These are phyloP conservation scores for Ceratobasidium sp. DNA, from an alignment of 1,284 basidiomycete species.

Conservation along the genomic window DNA sequence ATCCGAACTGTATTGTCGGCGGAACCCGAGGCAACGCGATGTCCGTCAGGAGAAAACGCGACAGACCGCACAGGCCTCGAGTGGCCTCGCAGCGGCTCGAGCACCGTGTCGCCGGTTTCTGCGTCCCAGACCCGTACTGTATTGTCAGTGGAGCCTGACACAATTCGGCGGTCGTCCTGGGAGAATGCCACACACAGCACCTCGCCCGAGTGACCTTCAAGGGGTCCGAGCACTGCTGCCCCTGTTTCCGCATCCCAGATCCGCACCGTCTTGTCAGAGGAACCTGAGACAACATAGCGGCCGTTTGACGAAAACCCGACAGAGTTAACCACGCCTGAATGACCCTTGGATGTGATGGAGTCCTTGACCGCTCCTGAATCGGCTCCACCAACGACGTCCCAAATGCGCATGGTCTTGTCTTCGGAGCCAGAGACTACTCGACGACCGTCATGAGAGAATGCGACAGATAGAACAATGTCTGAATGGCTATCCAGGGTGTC, in stretches of 20 bases:
- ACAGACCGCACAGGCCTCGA: conserved; percentile 13
- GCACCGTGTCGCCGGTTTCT: neutral
- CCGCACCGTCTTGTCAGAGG: conserved; percentile 1
- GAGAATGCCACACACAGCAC: conserved; percentile 31
- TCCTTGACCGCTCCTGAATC: neutral
- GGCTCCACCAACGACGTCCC: conserved; percentile 10
- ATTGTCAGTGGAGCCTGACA: conserved; percentile 6
- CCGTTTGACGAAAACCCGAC: conserved; percentile 43
- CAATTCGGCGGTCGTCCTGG: conserved; percentile 11
- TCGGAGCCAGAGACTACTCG: conserved; percentile 6
- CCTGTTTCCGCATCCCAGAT: conserved; percentile 23
- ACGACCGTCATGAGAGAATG: conserved; percentile 36
- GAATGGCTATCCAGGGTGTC: neutral
- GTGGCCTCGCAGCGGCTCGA: conserved; percentile 17
- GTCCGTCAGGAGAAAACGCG: conserved; percentile 29
- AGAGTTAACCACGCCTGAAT: conserved; percentile 24
- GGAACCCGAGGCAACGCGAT: conserved; percentile 17
- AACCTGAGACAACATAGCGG: conserved; percentile 14
- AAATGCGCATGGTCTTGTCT: conserved; percentile 26
- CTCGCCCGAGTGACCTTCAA: conserved; percentile 1
- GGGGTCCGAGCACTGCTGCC: neutral
- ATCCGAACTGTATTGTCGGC: too few species aligned
- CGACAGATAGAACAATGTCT: conserved; percentile 4
- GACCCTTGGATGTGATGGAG: conserved; percentile 12
- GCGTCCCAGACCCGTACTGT: conserved; percentile 31